Conservation (phyloP, 306 rosid species). For the Dalbergia cultrata region DNA sequence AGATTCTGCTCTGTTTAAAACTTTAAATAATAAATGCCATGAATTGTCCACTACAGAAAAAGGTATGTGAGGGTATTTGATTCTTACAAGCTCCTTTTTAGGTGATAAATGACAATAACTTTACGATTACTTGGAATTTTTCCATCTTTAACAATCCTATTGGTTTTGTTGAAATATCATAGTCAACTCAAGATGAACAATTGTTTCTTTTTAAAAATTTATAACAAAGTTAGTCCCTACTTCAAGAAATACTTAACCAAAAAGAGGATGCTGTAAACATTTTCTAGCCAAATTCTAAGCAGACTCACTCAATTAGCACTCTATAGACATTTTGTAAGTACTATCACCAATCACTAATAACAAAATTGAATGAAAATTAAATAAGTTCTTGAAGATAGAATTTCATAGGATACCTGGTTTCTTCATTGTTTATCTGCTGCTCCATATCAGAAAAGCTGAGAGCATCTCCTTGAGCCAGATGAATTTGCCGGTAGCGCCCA, state of each 20-base stretch:
- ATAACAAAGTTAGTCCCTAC: not conserved
- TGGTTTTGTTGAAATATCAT: not conserved
- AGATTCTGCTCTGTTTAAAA: slow-evolving; percentile 17
- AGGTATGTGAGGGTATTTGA: slow-evolving; percentile 17
- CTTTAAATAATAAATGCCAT: slow-evolving; percentile 28
- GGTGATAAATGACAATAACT: slow-evolving; percentile 7
- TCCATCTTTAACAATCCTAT: slow-evolving; percentile 17
- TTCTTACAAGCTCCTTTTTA: slow-evolving; percentile 26
- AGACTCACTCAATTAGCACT: not conserved
- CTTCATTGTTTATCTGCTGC: slow-evolving; percentile 75
- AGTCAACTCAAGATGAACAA: slow-evolving; percentile 22
- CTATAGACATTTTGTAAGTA: slow-evolving; percentile 1
- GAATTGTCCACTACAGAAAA: slow-evolving; percentile 6
- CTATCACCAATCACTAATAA: slow-evolving; percentile 1
- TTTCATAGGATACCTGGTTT: slow-evolving; percentile 72
- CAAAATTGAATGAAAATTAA: slow-evolving; percentile 23
- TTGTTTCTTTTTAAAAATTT: not conserved
- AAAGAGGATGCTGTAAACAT: not conserved
- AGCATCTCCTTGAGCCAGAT: slow-evolving; percentile 62
- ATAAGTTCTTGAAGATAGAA: slow-evolving; percentile 37
- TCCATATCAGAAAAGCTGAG: slow-evolving; percentile 71
- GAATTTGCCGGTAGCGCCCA: slow-evolving; percentile 72
- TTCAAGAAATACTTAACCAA: not conserved
- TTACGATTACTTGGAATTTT: slow-evolving; percentile 20
- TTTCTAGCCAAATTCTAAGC: slow-evolving; percentile 30